These are phyloP conservation scores for Perkinsus olseni DNA, from an alignment of 169 alveolate genomes.

Conservation along the genomic window DNA sequence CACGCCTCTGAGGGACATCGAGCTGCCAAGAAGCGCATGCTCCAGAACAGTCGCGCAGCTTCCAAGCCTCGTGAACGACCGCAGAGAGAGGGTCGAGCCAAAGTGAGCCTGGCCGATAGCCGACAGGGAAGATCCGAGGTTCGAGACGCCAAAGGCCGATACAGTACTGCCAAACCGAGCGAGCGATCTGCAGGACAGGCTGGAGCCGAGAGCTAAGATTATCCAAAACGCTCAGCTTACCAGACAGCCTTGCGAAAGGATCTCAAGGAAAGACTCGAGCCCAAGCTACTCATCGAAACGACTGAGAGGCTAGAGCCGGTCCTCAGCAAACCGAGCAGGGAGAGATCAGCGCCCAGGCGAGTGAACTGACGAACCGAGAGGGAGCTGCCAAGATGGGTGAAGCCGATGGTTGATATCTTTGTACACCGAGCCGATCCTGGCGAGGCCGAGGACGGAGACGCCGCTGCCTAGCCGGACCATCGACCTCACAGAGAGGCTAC, in stretches of 20 bases:
- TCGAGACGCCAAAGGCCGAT: background rate
- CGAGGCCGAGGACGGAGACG: background rate
- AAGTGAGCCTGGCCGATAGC: background rate
- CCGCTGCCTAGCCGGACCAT: background rate
- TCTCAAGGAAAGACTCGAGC: background rate
- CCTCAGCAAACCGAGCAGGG: background rate
- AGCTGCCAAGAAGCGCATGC: background rate
- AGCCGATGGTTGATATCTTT: background rate
- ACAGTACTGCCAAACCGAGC: constrained; percentile 3
- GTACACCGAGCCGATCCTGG: background rate
- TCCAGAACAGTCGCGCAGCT: constrained; percentile 1
- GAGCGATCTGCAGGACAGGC: background rate
- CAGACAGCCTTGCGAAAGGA: background rate
- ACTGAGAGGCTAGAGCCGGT: background rate
- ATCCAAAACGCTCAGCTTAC: background rate
- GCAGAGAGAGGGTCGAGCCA: background rate
- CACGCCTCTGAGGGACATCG: constrained; percentile 8
- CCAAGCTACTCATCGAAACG: background rate
- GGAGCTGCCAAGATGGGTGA: background rate
- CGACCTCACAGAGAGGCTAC: background rate
- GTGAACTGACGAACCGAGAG: background rate
- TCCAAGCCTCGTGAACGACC: background rate
- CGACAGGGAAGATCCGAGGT: background rate
- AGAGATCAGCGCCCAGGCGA: background rate
- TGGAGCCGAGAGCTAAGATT: background rate